Base-by-base conservation (phyloP, 257 asterid species). In the Lavandula angustifolia region DNA sequence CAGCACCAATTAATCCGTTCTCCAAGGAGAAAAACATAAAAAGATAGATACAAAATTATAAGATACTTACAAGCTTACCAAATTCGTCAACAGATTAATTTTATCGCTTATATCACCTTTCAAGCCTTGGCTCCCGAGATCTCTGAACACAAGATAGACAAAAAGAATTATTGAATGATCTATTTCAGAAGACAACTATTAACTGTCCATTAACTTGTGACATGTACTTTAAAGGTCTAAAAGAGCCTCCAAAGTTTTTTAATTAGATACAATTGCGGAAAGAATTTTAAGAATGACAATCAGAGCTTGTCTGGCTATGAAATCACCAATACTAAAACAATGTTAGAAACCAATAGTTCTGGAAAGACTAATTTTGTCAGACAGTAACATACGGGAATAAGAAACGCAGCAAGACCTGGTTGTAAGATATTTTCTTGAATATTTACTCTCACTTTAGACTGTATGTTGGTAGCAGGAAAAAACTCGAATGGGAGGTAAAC, bases 51-150 rank as follows among this genome's bases (percentile, higher is more conserved):
- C 13, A 50, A 42, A 46, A 64, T 61, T 6, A 49, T 43, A 32
- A 54, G 88, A 88, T 79, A 88, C 98, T 79, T 83, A 91, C 98
- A 91, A 73, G 95, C 89, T 82, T 76, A 87, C 98, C 90, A 91
- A 91, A 63, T 88, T 88, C 73, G 95, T 68, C 82, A 91, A 78
- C 37, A 81, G 80, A 48, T 79, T 69, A 62, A 91, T 88, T 75
- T 88, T 80, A 59, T 88, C 90, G 40, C 90, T 86, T 66, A 91
- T 83, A 67, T 67, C 56, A 48, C 98, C 98, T 84, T 88, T 88
- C 84, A 91, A 80, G 58, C 95, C 96, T 80, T 91, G 98, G 77
- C 87, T 83, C 48, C 92, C 98, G 64, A 91, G 92, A 84, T 91
- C 96, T 66, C 98, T 91, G 82, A 41, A 75, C 64, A 62, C n/a